phyloP scores from a whole-genome alignment of 2,329 filamentous ascomycete species.

The Penicillium sp. region DNA sequence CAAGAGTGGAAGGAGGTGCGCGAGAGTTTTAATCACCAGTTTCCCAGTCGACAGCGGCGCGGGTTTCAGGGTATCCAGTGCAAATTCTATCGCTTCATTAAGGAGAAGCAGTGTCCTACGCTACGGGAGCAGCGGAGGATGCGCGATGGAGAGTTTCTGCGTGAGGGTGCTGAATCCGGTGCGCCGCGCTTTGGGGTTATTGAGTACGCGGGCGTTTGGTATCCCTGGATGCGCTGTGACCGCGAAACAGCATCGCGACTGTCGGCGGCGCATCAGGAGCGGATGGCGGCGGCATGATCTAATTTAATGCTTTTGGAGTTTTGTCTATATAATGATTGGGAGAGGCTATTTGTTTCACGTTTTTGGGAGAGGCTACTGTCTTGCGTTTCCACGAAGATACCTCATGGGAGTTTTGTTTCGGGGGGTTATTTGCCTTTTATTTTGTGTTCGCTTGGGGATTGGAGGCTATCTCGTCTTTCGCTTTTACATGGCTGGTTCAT shows the following conservation, averaged over 20 bases:
- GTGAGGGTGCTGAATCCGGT: conserved; percentile 31
- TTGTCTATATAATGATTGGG: conserved; percentile 3
- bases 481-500: background rate
- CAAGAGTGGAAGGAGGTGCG: conserved; percentile 50
- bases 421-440: background rate
- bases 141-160: conserved; percentile 42
- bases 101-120: conserved; percentile 46
- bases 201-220: conserved; percentile 41
- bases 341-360: background rate
- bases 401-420: conserved; percentile 11
- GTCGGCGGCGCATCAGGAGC: conserved; percentile 7
- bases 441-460: background rate
- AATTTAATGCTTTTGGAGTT: background rate
- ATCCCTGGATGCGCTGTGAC: conserved; percentile 45
- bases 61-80: conserved; percentile 51
- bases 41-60: conserved; percentile 40
- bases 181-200: conserved; percentile 43
- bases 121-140: conserved; percentile 44
- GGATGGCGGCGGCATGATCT: background rate
- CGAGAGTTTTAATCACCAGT: conserved; percentile 46
- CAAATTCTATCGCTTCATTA: conserved; percentile 52
- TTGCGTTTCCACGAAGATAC: conserved; percentile 15
- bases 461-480: background rate
- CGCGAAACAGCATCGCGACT: conserved; percentile 24
- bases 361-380: background rate